Conservation (phyloP, 202 grass and related monocot species). For the Panicum hallii region DNA sequence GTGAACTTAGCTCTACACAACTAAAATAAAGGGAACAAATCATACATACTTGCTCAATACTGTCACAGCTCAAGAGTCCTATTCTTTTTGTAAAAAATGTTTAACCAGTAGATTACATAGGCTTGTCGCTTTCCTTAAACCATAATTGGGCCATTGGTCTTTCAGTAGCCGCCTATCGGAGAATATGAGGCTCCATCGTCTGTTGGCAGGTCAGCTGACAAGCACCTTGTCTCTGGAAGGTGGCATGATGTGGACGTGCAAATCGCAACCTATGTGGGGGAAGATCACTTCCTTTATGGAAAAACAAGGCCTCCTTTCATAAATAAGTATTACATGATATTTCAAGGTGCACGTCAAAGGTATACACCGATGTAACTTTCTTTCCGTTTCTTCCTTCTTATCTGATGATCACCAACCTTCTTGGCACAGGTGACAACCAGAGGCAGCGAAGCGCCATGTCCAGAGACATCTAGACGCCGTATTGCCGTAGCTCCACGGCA, state of each 20-base stretch:
- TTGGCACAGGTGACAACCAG: background rate
- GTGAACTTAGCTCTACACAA: slow-evolving; percentile 3
- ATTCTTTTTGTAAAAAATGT: background rate
- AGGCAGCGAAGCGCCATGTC: background rate
- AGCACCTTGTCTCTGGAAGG: slow-evolving; percentile 30
- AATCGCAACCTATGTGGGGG: slow-evolving; percentile 5
- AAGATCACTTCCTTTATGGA: background rate
- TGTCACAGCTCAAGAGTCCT: background rate
- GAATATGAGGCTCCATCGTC: slow-evolving; percentile 8
- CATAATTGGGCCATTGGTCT: background rate
- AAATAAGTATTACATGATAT: background rate
- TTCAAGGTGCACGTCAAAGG: background rate
- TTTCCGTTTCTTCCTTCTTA: background rate
- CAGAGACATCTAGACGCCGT: background rate
- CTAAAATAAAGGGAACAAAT: slow-evolving; percentile 25
- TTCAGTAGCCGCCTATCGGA: slow-evolving; percentile 20
- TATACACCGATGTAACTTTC: background rate
- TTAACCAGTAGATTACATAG: background rate
- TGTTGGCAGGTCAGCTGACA: slow-evolving; percentile 39
- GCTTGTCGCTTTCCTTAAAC: background rate
- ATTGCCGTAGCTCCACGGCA: background rate
- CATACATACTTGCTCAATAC: slow-evolving; percentile 14
- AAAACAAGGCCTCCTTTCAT: background rate
- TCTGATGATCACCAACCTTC: slow-evolving; percentile 12
- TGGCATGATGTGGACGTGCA: slow-evolving; percentile 44